phyloP scores from a whole-genome alignment of 495 filamentous ascomycete genomes.

The Aspergillus ostianus region DNA sequence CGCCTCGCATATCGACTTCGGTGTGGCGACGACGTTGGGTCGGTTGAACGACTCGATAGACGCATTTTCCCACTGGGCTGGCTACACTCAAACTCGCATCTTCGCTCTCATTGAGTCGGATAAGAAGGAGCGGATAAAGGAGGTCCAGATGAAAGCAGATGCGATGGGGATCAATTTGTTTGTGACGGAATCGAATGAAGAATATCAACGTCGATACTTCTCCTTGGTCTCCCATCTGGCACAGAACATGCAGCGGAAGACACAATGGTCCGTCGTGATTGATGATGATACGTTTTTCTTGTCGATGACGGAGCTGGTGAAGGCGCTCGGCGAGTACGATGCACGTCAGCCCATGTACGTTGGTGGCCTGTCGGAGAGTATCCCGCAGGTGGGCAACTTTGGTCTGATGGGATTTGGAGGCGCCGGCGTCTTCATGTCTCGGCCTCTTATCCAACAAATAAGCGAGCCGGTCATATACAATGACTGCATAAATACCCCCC shows the following conservation, averaged over 20 bases:
- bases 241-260: conserved; percentile 42
- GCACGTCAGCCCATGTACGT: conserved; percentile 49
- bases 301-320: conserved; percentile 47
- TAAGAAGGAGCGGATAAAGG: conserved; percentile 33
- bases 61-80: conserved; percentile 61
- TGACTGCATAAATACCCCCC: conserved; percentile 38
- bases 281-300: conserved; percentile 73
- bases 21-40: conserved; percentile 57
- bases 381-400: conserved; percentile 48
- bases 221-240: conserved; percentile 53
- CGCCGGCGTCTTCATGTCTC: conserved; percentile 58
- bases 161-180: conserved; percentile 49
- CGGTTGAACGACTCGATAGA: conserved; percentile 56
- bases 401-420: conserved; percentile 59
- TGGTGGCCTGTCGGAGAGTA: conserved; percentile 55
- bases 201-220: conserved; percentile 58
- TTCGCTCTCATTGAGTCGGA: conserved; percentile 55
- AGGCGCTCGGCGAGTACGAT: conserved; percentile 46
- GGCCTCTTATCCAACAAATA: conserved; percentile 45
- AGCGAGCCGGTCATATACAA: conserved; percentile 31
- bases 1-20: conserved; percentile 57
- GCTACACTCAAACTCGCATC: conserved; percentile 53
- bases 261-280: conserved; percentile 59
- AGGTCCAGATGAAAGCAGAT: conserved; percentile 40
- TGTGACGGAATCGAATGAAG: conserved; percentile 48